Conservation (phyloP, 352 stramenopile genomes). For the Globisporangium paroecandrum region DNA sequence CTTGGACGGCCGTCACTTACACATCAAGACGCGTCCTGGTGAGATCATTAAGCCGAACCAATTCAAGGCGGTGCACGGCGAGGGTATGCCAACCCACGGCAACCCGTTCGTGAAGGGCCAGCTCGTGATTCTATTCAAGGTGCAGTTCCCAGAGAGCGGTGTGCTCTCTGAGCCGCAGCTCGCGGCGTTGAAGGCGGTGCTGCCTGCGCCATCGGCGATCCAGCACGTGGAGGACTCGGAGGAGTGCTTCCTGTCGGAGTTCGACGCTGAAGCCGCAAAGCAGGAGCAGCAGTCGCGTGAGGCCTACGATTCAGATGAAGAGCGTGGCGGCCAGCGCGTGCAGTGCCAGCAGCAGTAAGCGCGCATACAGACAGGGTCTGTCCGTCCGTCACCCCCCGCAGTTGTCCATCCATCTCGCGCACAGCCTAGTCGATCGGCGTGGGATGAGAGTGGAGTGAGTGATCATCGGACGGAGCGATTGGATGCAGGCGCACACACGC, state of each 20-base stretch:
- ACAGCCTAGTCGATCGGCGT: neutral
- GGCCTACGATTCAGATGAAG: slow-evolving; percentile 92
- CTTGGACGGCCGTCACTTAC: slow-evolving; percentile 89
- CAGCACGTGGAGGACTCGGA: slow-evolving; percentile 51
- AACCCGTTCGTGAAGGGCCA: slow-evolving; percentile 98
- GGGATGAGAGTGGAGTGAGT: neutral
- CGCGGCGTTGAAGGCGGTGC: slow-evolving; percentile 55
- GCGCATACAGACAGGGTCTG: neutral
- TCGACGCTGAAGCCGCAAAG: slow-evolving; percentile 90
- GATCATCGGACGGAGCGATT: neutral
- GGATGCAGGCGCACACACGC: neutral
- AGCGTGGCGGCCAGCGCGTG: slow-evolving; percentile 87
- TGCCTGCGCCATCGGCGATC: slow-evolving; percentile 54
- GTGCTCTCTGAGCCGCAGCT: slow-evolving; percentile 85
- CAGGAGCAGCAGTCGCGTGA: slow-evolving; percentile 66
- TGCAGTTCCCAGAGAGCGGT: slow-evolving; percentile 94
- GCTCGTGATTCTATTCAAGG: slow-evolving; percentile 97
- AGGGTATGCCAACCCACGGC: slow-evolving; percentile 97
- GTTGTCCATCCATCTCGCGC: neutral
- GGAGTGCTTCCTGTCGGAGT: slow-evolving; percentile 89
- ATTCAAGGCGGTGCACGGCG: slow-evolving; percentile 93
- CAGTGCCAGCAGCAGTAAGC: slow-evolving; percentile 89
- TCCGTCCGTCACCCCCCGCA: neutral
- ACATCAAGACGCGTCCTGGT: slow-evolving; percentile 91
- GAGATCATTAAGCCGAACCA: slow-evolving; percentile 93